Evolutionary conservation across 106 monocot genomes (phyloP), one percentile per base, ranked within the genome.

Genomic region (Dendrobium nobile): DNA sequence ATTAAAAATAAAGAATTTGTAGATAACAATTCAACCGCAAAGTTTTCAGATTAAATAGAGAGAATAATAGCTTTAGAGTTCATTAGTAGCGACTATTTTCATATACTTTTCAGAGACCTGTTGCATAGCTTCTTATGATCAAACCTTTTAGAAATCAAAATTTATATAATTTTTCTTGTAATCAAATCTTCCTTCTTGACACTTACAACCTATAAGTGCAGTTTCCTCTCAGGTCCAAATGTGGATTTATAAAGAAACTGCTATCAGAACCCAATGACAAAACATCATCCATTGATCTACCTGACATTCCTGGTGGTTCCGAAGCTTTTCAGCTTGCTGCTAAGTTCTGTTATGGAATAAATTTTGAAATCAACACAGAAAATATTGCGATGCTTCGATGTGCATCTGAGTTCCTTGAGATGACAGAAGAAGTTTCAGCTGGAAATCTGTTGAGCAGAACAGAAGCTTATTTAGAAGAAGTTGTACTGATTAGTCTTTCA

Each of bases 321-420:
- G 84, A 92, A 64, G 89, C 92, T 9, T 94, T 97, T 80, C 88
- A 97, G 67, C 81, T 97, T 15, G 89, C 67, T 3, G 84, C 82
- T 4, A 92, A 87, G 48, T 94, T 91, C 81, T 97, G 97, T 77
- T 91, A 92, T 59, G 94, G 90, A 17, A 67, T 85, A 22, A 80
- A 89, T 44, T 84, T 91, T 43, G 90, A 94, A 54, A 90, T 94
- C 75, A 84, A 55, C 11, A 44, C 18, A 4, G 91, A 91, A 28
- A 94, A 92, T 77, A 33, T 91, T 7, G 92, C 92, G 9, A 85
- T 88, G 84, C 85, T 97, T 37, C 88, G 92, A 4, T 97, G 97
- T 31, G 94, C 80, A 7, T 84, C 92, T 13, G 92, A 94, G 56
- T 87, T 90, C 72, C 90, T 97, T 10, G 94, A 92, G 68, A 97